A percentile compares a stretch with the other conserved stretches of the same genome.
Conservation (phyloP, 768 basidiomycete genomes). For the Suillus subluteus region DNA sequence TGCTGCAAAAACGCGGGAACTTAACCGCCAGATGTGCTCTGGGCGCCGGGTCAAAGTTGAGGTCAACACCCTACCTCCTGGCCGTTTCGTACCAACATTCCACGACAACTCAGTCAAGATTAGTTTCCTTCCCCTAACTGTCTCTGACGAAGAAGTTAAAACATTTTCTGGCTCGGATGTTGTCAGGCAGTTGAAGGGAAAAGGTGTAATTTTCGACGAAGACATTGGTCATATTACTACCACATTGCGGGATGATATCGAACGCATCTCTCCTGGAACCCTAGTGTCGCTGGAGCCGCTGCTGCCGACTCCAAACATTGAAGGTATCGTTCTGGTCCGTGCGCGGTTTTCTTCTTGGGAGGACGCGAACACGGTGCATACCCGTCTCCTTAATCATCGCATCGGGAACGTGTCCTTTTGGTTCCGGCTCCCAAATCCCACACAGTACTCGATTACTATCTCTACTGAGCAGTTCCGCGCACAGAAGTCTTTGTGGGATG, state of each 20-base stretch:
- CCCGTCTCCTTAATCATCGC: conserved; percentile 37
- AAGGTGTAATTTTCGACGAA: conserved; percentile 22
- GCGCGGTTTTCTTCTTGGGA: conserved; percentile 55
- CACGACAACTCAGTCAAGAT: conserved; percentile 45
- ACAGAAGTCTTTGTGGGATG: conserved; percentile 53
- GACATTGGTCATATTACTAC: conserved; percentile 22
- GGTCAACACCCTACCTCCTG: conserved; percentile 45
- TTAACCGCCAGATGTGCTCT: conserved; percentile 40
- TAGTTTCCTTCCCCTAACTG: conserved; percentile 39
- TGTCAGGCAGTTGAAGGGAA: conserved; percentile 30
- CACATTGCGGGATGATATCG: conserved; percentile 30
- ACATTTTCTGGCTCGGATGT: conserved; percentile 33
- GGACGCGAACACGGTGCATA: conserved; percentile 44
- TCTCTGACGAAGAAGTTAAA: conserved; percentile 29
- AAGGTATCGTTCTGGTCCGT: conserved; percentile 39
- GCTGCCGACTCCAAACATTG: conserved; percentile 22
- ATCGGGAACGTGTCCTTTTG: conserved; percentile 38
- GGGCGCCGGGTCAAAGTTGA: conserved; percentile 52
- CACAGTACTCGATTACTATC: conserved; percentile 54
- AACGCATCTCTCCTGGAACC: conserved; percentile 20
- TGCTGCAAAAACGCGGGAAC: conserved; percentile 34
- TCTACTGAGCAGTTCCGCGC: conserved; percentile 52
- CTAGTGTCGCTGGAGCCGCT: conserved; percentile 32
- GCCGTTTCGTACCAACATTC: conserved; percentile 29
- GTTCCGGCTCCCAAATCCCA: conserved; percentile 49